phyloP scores from a whole-genome alignment of 345 rosid genomes.

The Salix purpurea region DNA sequence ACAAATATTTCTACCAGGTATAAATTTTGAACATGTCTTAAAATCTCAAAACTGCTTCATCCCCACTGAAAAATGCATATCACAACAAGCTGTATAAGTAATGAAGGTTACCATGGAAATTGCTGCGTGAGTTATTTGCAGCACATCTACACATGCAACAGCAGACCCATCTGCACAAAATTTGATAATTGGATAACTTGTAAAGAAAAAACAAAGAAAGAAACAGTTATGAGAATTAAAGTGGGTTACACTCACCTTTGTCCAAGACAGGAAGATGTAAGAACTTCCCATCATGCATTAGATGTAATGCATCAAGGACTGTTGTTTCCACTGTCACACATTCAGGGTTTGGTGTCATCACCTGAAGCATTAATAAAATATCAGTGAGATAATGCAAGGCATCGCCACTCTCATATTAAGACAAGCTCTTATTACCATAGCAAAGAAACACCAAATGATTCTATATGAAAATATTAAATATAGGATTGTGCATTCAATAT shows the following conservation, averaged over 20 bases:
- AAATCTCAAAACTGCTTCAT: neutral
- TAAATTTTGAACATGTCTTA: neutral
- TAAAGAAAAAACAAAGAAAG: neutral
- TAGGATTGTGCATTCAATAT: neutral
- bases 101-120: slow-evolving; percentile 71
- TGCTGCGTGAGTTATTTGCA: slow-evolving; percentile 95
- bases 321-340: slow-evolving; percentile 73
- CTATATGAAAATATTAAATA: neutral
- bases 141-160: slow-evolving; percentile 82
- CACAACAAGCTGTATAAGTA: neutral
- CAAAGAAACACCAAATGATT: neutral
- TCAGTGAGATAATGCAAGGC: neutral
- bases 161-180: slow-evolving; percentile 64
- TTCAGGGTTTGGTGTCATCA: slow-evolving; percentile 94
- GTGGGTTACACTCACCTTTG: slow-evolving; percentile 42
- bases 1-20: neutral
- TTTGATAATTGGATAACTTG: neutral
- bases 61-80: neutral
- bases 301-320: slow-evolving; percentile 86
- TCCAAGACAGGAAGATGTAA: slow-evolving; percentile 91
- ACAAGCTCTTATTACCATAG: neutral
- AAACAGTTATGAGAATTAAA: neutral
- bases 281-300: slow-evolving; percentile 96
- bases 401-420: neutral
- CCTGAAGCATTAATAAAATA: slow-evolving; percentile 35